These are phyloP conservation scores for Nitzschia inconspicua DNA, from an alignment of 108 stramenopile species.

Conservation along the genomic window DNA sequence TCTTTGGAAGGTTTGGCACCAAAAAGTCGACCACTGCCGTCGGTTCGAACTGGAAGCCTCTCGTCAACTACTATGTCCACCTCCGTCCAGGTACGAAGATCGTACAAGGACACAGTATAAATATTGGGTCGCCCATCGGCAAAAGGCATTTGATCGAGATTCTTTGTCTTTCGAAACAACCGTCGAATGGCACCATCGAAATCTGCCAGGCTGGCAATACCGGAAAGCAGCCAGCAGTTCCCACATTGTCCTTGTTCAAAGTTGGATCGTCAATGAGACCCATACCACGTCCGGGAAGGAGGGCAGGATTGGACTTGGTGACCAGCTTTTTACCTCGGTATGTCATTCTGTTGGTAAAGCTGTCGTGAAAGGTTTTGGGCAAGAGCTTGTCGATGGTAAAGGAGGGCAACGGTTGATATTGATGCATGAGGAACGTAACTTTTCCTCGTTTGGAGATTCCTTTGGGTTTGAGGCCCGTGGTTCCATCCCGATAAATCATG, in stretches of 20 bases:
- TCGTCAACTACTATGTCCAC: constrained; percentile 24
- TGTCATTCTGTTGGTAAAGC: constrained; percentile 13
- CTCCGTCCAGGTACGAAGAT: constrained; percentile 17
- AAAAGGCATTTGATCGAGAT: constrained; percentile 3
- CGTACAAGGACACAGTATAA: constrained; percentile 19
- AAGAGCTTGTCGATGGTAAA: constrained; percentile 16
- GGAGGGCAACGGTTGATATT: constrained; percentile 13
- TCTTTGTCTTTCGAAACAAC: constrained; percentile 19
- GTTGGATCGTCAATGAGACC: constrained; percentile 27
- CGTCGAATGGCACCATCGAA: constrained; percentile 17
- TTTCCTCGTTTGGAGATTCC: constrained; percentile 9
- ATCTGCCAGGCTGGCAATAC: constrained; percentile 20
- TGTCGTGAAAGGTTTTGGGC: constrained; percentile 7
- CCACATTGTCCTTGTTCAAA: constrained; percentile 24
- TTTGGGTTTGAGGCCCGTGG: background rate
- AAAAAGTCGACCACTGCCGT: background rate
- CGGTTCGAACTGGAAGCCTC: background rate
- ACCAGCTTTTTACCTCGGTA: constrained; percentile 4
- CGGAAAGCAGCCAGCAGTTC: constrained; percentile 24
- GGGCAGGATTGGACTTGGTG: background rate
- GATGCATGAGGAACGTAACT: constrained; percentile 15
- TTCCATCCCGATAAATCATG: constrained; percentile 13
- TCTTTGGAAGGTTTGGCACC: constrained; percentile 16
- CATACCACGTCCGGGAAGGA: constrained; percentile 43
- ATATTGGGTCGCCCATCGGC: constrained; percentile 8